Percentiles rank a stretch among this genome's conserved stretches.
phyloP scores from a whole-genome alignment of 2,329 filamentous ascomycete genomes.

The Pseudogymnoascus sp. region DNA sequence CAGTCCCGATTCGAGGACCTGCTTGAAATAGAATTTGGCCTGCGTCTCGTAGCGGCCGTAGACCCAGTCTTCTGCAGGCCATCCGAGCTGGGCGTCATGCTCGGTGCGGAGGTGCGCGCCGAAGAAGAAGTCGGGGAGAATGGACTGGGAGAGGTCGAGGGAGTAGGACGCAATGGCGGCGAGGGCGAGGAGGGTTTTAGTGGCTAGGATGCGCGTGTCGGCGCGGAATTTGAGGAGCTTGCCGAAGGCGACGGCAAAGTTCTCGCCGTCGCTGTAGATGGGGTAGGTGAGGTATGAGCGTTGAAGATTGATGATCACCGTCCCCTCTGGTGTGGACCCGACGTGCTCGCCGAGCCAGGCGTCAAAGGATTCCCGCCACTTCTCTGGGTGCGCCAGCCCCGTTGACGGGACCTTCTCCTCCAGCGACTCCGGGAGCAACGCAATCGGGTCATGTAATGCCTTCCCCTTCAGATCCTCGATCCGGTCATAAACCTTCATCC shows the following conservation, averaged over 20 bases:
- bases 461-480: conserved; percentile 15
- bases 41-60: conserved; percentile 19
- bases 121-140: conserved; percentile 16
- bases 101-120: conserved; percentile 24
- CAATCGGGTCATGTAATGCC: conserved; percentile 15
- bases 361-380: conserved; percentile 41
- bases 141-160: conserved; percentile 9
- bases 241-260: conserved; percentile 19
- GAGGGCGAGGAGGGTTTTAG: conserved; percentile 14
- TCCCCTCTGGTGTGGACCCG: conserved; percentile 52
- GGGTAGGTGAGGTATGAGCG: conserved; percentile 22
- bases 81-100: conserved; percentile 18
- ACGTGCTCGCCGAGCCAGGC: conserved; percentile 75
- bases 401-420: conserved; percentile 15
- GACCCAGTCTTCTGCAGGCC: conserved; percentile 16
- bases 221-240: conserved; percentile 20
- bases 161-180: background rate
- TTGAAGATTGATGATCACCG: conserved; percentile 17
- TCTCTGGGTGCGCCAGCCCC: conserved; percentile 19
- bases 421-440: conserved; percentile 23
- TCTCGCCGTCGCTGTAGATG: conserved; percentile 16
- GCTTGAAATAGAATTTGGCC: conserved; percentile 11
- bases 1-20: conserved; percentile 9
- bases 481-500: conserved; percentile 20
- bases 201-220: conserved; percentile 20